Evolutionary conservation across 2,329 filamentous ascomycete genomes (phyloP).

Genomic region (Aspergillus ochraceoroseus): DNA sequence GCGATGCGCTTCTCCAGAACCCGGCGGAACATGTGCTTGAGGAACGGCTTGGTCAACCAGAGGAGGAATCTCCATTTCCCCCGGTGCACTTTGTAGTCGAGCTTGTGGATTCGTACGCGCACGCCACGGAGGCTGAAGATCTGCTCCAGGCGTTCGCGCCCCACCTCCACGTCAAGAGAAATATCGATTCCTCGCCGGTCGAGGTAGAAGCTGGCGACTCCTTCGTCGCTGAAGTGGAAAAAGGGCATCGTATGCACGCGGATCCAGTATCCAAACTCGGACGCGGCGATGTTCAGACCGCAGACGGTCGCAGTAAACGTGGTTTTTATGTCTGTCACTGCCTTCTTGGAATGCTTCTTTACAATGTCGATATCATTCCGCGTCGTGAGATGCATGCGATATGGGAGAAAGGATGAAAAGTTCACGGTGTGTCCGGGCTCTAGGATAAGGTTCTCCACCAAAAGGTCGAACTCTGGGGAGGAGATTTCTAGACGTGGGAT

Average conservation of each 20-base stretch:
- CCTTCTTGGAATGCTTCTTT: constrained; percentile 65
- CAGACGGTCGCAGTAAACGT: constrained; percentile 72
- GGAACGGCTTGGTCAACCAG: constrained; percentile 77
- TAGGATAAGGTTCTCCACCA: constrained; percentile 85
- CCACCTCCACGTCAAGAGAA: constrained; percentile 76
- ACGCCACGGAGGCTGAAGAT: constrained; percentile 73
- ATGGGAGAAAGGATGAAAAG: constrained; percentile 81
- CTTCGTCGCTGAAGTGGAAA: constrained; percentile 71
- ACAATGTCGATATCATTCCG: constrained; percentile 82
- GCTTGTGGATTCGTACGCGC: constrained; percentile 76
- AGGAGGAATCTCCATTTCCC: constrained; percentile 72
- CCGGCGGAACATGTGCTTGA: constrained; percentile 74
- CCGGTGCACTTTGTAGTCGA: constrained; percentile 66
- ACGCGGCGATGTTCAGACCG: constrained; percentile 75
- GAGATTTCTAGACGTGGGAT: constrained; percentile 87
- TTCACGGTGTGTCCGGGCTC: constrained; percentile 83
- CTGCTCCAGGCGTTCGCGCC: constrained; percentile 70
- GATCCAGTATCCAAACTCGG: constrained; percentile 87
- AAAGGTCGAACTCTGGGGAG: constrained; percentile 73
- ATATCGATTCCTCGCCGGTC: constrained; percentile 86
- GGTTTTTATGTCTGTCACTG: constrained; percentile 63
- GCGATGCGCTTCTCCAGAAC: constrained; percentile 75
- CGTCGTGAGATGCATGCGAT: constrained; percentile 72
- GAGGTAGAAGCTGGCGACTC: constrained; percentile 77
- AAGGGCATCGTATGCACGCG: constrained; percentile 67